Percentiles rank a stretch among this genome's conserved stretches.
Conservation (phyloP, 2,329 filamentous ascomycete species). For the Dissoconium aciculare region DNA sequence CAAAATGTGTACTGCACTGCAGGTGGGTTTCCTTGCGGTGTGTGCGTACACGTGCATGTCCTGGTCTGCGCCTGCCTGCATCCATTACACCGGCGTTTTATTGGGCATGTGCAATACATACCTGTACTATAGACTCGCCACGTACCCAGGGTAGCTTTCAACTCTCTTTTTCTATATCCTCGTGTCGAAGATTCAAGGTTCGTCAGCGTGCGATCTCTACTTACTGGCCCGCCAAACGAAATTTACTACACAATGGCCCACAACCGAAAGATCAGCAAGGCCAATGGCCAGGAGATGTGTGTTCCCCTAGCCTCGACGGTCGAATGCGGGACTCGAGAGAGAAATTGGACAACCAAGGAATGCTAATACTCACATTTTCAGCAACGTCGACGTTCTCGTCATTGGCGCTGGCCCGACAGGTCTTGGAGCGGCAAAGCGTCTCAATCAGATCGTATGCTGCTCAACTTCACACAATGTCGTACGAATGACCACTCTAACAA, state of each 20-base stretch:
- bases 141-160: neutral
- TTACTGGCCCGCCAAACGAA: too few species aligned
- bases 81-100: too few species aligned
- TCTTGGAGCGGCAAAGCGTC: constrained; percentile 91
- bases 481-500: constrained; percentile 5
- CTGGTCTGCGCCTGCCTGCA: too few species aligned
- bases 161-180: neutral
- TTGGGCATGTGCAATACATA: too few species aligned
- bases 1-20: too few species aligned
- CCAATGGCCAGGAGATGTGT: constrained; percentile 23
- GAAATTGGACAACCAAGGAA: constrained; percentile 1
- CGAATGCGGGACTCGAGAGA: neutral
- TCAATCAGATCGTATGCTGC: constrained; percentile 74
- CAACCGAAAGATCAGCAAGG: constrained; percentile 20
- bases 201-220: constrained; percentile 1
- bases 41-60: too few species aligned
- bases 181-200: neutral
- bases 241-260: constrained; percentile 8
- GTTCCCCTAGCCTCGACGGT: neutral
- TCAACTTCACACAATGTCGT: neutral
- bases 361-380: constrained; percentile 31
- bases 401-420: constrained; percentile 97
- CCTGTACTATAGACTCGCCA: too few species aligned
- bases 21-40: too few species aligned
- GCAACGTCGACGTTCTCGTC: constrained; percentile 89